Evolutionary conservation across 495 filamentous ascomycete genomes (phyloP), one percentile per base, ranked within the genome.

Genomic region (Aspergillus steynii): DNA sequence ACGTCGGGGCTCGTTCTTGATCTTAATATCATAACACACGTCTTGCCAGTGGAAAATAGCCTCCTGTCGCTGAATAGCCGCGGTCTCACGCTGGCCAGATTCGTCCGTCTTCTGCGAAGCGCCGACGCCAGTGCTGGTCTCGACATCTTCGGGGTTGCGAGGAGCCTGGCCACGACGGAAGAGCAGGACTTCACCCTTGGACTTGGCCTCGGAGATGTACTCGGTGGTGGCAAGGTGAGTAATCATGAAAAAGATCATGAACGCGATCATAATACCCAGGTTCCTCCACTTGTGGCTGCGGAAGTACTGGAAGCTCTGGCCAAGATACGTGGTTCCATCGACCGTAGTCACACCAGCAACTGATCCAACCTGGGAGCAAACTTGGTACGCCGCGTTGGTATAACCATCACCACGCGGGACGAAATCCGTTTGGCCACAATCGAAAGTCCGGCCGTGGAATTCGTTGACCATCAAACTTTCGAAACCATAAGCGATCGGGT

Each of bases 1-100:
- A 29, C 80, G 80, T 31, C 84, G 80, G 34, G 84, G 75, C 31
- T 85, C 83, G 28, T 75, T 80, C 64, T 88, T 82, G 70, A 84
- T 83, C 28, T 85, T 84, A 52, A 91, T 87, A 15, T 84, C 84
- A 68, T 93, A 94, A 68, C 83, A 86, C 29, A 96, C 84, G 62
- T 89, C 82, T 68, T 91, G 84, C 89, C 88, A 94, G n/a, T 90
- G 91, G 69, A 94, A 86, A 55, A 94, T 85, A 53, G 88, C 88
- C 14, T 73, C 76, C 60, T 80, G 76, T 31, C 82, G 85, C 68
- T 91, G 86, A 29, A 87, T 83, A 47, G 76, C 73, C 49, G 77
- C 74, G 14, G 54, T 65, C 15, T 68, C 63, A 25, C 67, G 55
- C 20, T 31, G 60, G 49, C 58, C 71, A 2, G 77, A 71, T 52